Conservation (phyloP, 2,329 filamentous ascomycete genomes). For the Fonsecaea pedrosoi region DNA sequence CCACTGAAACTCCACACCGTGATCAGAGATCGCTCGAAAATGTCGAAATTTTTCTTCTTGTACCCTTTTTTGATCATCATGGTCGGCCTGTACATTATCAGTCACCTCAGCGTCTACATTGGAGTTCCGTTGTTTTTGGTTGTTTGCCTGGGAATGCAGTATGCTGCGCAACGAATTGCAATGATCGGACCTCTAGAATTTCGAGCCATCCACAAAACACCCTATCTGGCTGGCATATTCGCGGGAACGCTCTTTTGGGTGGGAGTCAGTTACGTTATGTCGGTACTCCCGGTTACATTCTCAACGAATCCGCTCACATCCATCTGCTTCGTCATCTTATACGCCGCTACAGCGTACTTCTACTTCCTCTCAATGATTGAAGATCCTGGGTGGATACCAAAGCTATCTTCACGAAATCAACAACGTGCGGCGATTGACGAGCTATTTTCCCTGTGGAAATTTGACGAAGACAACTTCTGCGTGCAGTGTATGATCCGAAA, state of each 20-base stretch:
- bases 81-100: constrained; percentile 72
- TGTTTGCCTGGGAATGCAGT: constrained; percentile 68
- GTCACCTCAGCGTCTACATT: constrained; percentile 74
- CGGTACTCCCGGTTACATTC: constrained; percentile 75
- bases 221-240: constrained; percentile 93
- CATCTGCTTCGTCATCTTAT: constrained; percentile 71
- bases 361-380: constrained; percentile 84
- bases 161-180: constrained; percentile 76
- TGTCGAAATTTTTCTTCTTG: constrained; percentile 86
- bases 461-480: constrained; percentile 93
- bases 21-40: constrained; percentile 76
- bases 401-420: constrained; percentile 84
- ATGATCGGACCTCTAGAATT: constrained; percentile 86
- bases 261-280: constrained; percentile 75
- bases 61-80: constrained; percentile 83
- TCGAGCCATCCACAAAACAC: constrained; percentile 90
- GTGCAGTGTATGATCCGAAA: constrained; percentile 92
- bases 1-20: constrained; percentile 77
- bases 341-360: constrained; percentile 77
- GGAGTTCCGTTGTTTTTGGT: constrained; percentile 70
- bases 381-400: constrained; percentile 93
- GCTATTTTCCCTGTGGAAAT: constrained; percentile 82
- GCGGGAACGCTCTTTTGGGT: constrained; percentile 83
- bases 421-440: constrained; percentile 90
- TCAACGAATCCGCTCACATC: constrained; percentile 75